Base-by-base conservation (phyloP, 805 yeast species). In the Cyberlindnera petersonii region DNA sequence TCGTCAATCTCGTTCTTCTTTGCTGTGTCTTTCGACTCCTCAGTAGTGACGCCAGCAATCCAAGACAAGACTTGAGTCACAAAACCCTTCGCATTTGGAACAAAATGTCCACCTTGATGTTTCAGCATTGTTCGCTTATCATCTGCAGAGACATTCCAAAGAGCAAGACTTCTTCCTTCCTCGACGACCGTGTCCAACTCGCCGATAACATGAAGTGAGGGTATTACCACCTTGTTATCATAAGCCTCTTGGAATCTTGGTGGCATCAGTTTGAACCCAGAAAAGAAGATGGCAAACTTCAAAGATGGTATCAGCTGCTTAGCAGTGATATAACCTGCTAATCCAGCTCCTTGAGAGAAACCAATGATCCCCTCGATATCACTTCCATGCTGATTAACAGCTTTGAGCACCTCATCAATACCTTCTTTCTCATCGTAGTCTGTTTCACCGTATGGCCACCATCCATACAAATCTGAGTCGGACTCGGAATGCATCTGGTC, bases 31-130 rank as follows among this genome's bases (percentile, higher is more conserved):
- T 32, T 11, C 20, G 16, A 14, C 6, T 33, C 31, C 13, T 23
- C 17, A 11, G 30, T 33, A 2, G 35, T 24, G 28, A 40, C 44
- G 31, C 41, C 23, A 9, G 30, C 33, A 17, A 66, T 52, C 72
- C 72, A 67, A 24, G 48, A 46, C 14, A 60, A 33, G 8, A 65
- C 57, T 33, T 62, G 61, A 7, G 48, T 33, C 1, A 62, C 64
- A 39, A 61, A 64, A 14, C 44, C 55, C 40, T 82, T 84, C 4
- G 86, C 75, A 55, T 85, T 86, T n/a, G 98, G 98, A 26, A 91
- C 94, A 56, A 82, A 91, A 58, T 91, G 98, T 2, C 96, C 96
- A 36, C 98, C 98, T 5, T 97, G 95, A 56, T 91, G 98, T 46
- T 74, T 81, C 41, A 88, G 50, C 31, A 71, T 31, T 0, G 66